phyloP scores from a whole-genome alignment of 1,284 basidiomycete genomes.

The Ustilago bromivora region DNA sequence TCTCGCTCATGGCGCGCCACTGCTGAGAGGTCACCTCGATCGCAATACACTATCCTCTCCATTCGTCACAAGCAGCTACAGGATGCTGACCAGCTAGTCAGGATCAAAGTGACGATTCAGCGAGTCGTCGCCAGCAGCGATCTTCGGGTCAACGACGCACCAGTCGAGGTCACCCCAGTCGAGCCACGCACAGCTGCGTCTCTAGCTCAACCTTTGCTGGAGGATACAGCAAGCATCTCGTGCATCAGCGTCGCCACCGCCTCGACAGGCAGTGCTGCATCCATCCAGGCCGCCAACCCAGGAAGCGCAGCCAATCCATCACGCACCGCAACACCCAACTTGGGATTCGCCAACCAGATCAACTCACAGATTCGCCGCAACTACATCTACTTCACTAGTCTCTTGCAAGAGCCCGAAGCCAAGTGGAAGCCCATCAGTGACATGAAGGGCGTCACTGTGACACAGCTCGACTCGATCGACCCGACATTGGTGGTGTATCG shows the following conservation, averaged over 20 bases:
- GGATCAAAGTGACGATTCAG: conserved; percentile 51
- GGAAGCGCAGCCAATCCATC: conserved; percentile 71
- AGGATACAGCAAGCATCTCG: conserved; percentile 59
- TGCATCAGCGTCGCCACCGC: conserved; percentile 52
- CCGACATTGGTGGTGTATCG: conserved; percentile 95
- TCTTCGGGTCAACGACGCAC: conserved; percentile 53
- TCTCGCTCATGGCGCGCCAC: conserved; percentile 77
- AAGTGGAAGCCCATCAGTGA: conserved; percentile 93
- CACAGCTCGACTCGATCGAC: conserved; percentile 94
- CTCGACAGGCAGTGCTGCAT: conserved; percentile 43
- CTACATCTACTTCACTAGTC: conserved; percentile 95
- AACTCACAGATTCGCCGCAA: conserved; percentile 86
- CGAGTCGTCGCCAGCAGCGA: conserved; percentile 57
- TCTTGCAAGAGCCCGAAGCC: conserved; percentile 96
- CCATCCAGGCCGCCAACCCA: conserved; percentile 14
- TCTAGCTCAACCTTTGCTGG: conserved; percentile 29
- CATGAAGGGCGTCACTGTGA: conserved; percentile 81
- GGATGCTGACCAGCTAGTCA: conserved; percentile 47
- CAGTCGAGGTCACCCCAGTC: conserved; percentile 30
- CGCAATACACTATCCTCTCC: conserved; percentile 28
- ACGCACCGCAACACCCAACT: conserved; percentile 73
- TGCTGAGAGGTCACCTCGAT: conserved; percentile 27
- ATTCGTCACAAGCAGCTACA: conserved; percentile 35
- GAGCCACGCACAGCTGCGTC: conserved; percentile 34
- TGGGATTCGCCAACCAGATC: conserved; percentile 71